These are phyloP conservation scores for Sordariomycetes sp. DNA, from an alignment of 2,329 filamentous ascomycete species.

Conservation along the genomic window DNA sequence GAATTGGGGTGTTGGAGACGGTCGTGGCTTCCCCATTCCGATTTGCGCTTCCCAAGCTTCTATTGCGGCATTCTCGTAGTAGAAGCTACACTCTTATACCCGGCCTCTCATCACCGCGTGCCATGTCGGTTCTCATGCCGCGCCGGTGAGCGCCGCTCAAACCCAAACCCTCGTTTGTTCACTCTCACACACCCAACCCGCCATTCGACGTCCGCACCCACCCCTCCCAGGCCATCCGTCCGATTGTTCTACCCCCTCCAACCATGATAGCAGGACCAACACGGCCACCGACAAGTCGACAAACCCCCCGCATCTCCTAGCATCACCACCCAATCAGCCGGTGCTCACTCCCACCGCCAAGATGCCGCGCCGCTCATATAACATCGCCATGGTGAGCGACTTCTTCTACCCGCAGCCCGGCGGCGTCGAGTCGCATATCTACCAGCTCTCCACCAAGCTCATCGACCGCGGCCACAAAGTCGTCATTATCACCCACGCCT, in stretches of 20 bases:
- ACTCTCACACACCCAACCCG: neutral
- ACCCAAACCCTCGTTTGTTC: neutral
- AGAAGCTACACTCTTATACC: neutral
- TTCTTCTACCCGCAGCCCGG: constrained; percentile 98
- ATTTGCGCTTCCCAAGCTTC: neutral
- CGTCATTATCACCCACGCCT: constrained; percentile 92
- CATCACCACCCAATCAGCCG: neutral
- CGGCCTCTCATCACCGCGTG: neutral
- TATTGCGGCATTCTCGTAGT: neutral
- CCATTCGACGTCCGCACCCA: neutral
- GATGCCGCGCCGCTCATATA: constrained; percentile 49
- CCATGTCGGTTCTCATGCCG: neutral
- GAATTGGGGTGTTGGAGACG: neutral
- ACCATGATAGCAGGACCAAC: neutral
- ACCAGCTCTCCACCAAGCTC: constrained; percentile 91
- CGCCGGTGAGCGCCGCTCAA: neutral
- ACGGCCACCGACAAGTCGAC: neutral
- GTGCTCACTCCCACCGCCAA: constrained; percentile 13
- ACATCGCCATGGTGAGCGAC: constrained; percentile 90
- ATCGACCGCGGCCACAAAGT: constrained; percentile 97
- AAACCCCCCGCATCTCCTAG: neutral
- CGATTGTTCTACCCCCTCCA: neutral
- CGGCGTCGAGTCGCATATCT: constrained; percentile 96
- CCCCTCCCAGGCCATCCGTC: neutral
- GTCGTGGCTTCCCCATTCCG: neutral